Evolutionary conservation across 164 flowering plant species (phyloP).

Genomic region (Kingdonia uniflora): DNA sequence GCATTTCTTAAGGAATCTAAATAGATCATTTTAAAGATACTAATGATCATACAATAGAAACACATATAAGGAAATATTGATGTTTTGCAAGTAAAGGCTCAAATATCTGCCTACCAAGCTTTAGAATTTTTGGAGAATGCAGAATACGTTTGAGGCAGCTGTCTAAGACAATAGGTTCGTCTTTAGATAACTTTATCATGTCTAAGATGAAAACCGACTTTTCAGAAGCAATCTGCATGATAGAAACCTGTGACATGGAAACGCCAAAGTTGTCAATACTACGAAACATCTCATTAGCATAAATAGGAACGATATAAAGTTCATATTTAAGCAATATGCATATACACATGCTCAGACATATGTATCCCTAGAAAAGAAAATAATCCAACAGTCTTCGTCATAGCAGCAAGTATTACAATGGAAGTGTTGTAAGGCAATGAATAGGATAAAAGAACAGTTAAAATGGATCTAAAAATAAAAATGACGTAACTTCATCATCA

Average conservation of each 20-base stretch:
- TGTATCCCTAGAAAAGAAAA: no score
- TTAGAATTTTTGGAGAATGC: constrained; percentile 66
- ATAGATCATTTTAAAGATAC: background rate
- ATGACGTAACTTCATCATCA: no score
- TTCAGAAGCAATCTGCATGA: constrained; percentile 90
- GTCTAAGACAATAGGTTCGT: constrained; percentile 44
- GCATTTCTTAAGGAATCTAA: background rate
- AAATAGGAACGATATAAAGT: no score
- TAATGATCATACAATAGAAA: background rate
- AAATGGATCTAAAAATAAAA: no score
- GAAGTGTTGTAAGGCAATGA: no score
- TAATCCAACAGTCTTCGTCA: no score
- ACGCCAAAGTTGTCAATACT: background rate
- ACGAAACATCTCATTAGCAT: no score
- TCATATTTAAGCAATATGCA: no score
- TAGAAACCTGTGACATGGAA: constrained; percentile 67
- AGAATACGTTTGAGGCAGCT: constrained; percentile 56
- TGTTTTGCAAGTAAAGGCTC: background rate
- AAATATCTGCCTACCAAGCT: constrained; percentile 56
- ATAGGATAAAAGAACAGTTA: no score
- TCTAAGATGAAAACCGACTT: constrained; percentile 68
- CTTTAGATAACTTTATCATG: constrained; percentile 59
- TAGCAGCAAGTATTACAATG: no score
- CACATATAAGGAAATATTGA: background rate
- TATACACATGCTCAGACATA: no score